A percentile compares a stretch with the other conserved stretches of the same genome.
These are phyloP conservation scores for Euphorbia lathyris DNA, from an alignment of 345 rosid genomes.

Conservation along the genomic window DNA sequence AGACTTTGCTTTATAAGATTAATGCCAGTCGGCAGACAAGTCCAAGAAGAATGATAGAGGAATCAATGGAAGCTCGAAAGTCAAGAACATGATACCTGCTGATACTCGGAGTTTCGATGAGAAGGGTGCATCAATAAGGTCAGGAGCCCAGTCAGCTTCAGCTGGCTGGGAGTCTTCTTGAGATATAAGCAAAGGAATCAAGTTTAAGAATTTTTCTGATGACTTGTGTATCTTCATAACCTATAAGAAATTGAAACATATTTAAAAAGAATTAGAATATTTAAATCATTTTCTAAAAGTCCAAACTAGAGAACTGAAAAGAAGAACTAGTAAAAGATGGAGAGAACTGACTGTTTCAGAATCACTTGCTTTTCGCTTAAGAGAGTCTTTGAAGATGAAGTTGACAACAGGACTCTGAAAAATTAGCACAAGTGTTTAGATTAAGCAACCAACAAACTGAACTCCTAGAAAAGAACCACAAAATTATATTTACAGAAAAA, in stretches of 20 bases:
- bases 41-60: neutral
- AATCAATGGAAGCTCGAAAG: conserved; percentile 1
- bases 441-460: conserved; percentile 3
- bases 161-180: conserved; percentile 31
- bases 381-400: conserved; percentile 67
- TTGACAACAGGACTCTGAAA: conserved; percentile 66
- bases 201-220: conserved; percentile 47
- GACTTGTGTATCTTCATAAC: conserved; percentile 63
- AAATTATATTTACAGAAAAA: neutral
- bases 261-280: neutral
- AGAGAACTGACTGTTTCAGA: conserved; percentile 60
- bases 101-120: conserved; percentile 57
- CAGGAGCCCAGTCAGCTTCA: conserved; percentile 46
- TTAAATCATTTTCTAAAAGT: conserved; percentile 4
- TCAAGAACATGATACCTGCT: conserved; percentile 46
- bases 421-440: conserved; percentile 10
- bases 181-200: conserved; percentile 59
- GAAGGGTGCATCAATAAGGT: conserved; percentile 44
- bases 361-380: conserved; percentile 78
- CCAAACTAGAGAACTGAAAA: neutral
- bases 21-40: neutral
- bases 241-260: conserved; percentile 30
- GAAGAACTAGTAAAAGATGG: neutral
- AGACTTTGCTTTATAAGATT: neutral
- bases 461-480: neutral